Conservation (phyloP, 257 asterid species). For the Nicotiana obtusifolia region DNA sequence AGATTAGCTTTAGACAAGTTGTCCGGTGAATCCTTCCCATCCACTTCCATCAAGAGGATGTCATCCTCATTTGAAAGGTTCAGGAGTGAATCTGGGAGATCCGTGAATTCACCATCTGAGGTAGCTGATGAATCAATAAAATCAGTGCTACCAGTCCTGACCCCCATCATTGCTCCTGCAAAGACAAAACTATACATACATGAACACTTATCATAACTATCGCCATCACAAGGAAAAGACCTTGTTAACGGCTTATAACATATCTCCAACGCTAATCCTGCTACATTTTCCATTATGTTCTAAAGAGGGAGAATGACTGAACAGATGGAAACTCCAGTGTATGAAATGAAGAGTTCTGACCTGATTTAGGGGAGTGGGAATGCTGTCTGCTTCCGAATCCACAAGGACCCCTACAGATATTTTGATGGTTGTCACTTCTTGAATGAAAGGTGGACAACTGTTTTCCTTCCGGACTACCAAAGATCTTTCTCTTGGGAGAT, state of each 20-base stretch:
- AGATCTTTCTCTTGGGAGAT: conserved; percentile 17
- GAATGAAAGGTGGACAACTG: conserved; percentile 28
- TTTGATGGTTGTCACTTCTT: conserved; percentile 31
- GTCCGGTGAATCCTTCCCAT: conserved; percentile 37
- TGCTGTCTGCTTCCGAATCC: conserved; percentile 39
- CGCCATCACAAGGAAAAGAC: conserved; percentile 28
- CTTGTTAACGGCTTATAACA: conserved; percentile 27
- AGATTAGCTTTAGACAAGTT: conserved; percentile 26
- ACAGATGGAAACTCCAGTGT: conserved; percentile 33
- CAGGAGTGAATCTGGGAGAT: conserved; percentile 74
- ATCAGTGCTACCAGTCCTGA: conserved; percentile 13
- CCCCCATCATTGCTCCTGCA: conserved; percentile 23
- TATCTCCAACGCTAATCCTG: conserved; percentile 31
- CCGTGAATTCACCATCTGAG: conserved; percentile 53
- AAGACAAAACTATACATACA: conserved; percentile 20
- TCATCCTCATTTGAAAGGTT: conserved; percentile 83
- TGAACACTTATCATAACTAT: conserved; percentile 32
- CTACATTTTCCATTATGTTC: conserved; percentile 34
- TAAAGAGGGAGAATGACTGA: conserved; percentile 36
- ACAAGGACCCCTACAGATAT: conserved; percentile 21
- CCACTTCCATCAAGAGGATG: conserved; percentile 44
- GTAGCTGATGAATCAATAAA: conserved; percentile 15
- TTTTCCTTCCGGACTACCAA: conserved; percentile 17
- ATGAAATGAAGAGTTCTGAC: conserved; percentile 35
- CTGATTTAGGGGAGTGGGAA: conserved; percentile 34